Percentiles rank a stretch among this genome's conserved stretches.
Evolutionary conservation across 768 basidiomycete genomes (phyloP).

Genomic region (Tephrocybe sp.): DNA sequence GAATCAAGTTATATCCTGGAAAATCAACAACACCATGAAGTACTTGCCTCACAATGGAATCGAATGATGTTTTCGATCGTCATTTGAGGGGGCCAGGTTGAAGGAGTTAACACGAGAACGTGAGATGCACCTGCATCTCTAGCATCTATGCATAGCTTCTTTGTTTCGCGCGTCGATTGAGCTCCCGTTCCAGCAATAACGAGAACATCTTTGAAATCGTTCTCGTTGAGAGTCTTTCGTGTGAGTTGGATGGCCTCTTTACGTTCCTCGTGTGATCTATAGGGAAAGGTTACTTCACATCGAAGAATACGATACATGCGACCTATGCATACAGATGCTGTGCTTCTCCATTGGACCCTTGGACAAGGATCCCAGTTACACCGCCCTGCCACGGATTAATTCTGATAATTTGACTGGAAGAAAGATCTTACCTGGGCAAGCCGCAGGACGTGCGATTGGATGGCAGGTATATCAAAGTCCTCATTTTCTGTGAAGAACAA

Average conservation of each 20-base stretch:
- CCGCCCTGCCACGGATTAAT: conserved; percentile 49
- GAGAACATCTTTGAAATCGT: conserved; percentile 62
- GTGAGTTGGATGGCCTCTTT: conserved; percentile 60
- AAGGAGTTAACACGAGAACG: conserved; percentile 72
- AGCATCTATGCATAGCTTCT: conserved; percentile 65
- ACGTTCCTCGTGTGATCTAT: conserved; percentile 64
- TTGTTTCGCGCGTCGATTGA: conserved; percentile 75
- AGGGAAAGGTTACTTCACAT: neutral
- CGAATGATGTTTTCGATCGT: conserved; percentile 56
- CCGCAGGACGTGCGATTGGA: conserved; percentile 67
- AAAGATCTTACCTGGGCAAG: conserved; percentile 57
- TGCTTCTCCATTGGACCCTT: conserved; percentile 76
- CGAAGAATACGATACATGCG: neutral
- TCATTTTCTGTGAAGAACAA: conserved; percentile 71
- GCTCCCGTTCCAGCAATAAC: conserved; percentile 86
- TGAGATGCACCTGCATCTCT: conserved; percentile 81
- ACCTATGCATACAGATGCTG: conserved; percentile 54
- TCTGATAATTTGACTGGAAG: conserved; percentile 13
- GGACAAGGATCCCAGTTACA: conserved; percentile 68
- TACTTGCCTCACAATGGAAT: conserved; percentile 60
- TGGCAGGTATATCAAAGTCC: conserved; percentile 64
- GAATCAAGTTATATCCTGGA: conserved; percentile 9
- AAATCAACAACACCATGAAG: neutral
- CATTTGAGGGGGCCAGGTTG: conserved; percentile 68
- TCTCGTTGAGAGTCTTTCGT: conserved; percentile 67